Conservation (phyloP, 768 basidiomycete species). For the Tylopilus balloui region DNA sequence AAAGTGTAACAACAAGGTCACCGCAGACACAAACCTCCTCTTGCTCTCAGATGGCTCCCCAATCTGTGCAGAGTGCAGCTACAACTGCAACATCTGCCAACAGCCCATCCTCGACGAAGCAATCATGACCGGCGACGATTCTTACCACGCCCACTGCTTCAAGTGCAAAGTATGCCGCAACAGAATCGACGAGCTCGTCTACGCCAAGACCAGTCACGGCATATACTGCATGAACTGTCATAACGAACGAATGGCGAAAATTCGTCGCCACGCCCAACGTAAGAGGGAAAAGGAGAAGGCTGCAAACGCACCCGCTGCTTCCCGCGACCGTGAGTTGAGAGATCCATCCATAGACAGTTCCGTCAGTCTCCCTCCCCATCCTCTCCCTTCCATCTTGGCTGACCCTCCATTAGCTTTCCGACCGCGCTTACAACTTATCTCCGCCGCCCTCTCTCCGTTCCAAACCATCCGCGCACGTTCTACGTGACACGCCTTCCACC, state of each 20-base stretch:
- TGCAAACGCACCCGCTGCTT: conserved; percentile 22
- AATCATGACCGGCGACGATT: conserved; percentile 99
- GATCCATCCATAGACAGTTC: conserved; percentile 35
- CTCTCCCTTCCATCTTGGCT: background rate
- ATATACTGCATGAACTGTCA: conserved; percentile 99
- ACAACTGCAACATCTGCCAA: conserved; percentile 92
- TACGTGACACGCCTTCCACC: conserved; percentile 26
- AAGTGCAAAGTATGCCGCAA: conserved; percentile 94
- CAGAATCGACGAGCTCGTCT: conserved; percentile 96
- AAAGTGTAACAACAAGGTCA: conserved; percentile 89
- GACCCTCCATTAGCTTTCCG: conserved; percentile 8
- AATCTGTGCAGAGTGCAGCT: conserved; percentile 89
- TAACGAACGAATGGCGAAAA: conserved; percentile 93
- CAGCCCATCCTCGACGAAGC: conserved; percentile 96
- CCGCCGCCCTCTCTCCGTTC: conserved; percentile 18
- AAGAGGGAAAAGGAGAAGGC: conserved; percentile 63
- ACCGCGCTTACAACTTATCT: conserved; percentile 2
- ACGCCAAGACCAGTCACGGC: conserved; percentile 96
- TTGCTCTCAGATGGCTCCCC: conserved; percentile 97
- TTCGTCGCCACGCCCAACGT: conserved; percentile 86
- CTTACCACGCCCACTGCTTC: conserved; percentile 98
- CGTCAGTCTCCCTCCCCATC: conserved; percentile 32
- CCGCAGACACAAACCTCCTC: conserved; percentile 95
- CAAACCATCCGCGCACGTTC: conserved; percentile 18
- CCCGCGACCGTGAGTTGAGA: conserved; percentile 24